phyloP scores from a whole-genome alignment of 441 rosid species.

The Cnidoscolus chayamansa region DNA sequence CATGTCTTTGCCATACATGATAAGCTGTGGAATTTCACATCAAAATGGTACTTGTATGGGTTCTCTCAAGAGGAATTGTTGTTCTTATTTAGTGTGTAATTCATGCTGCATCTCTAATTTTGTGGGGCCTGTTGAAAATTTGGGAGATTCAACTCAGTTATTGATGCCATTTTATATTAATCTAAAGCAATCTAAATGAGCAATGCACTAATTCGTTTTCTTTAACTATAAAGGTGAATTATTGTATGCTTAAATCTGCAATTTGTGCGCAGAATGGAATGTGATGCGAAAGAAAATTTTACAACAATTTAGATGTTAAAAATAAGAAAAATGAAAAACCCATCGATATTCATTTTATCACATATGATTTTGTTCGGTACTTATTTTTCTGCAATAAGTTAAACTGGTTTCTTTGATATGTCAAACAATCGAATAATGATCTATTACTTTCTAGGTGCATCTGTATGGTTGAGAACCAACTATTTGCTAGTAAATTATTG shows the following conservation, averaged over 20 bases:
- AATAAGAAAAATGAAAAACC: neutral
- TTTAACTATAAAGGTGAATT: neutral
- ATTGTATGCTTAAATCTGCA: neutral
- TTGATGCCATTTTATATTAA: neutral
- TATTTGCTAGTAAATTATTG: conserved; percentile 1
- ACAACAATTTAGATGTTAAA: neutral
- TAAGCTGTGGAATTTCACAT: neutral
- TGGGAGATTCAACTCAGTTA: neutral
- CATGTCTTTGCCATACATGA: neutral
- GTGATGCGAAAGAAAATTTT: neutral
- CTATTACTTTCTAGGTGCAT: neutral
- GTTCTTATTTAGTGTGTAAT: neutral
- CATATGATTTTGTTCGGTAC: neutral
- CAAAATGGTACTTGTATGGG: neutral
- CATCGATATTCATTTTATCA: neutral
- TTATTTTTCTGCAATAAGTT: conserved; percentile 7
- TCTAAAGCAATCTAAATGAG: neutral
- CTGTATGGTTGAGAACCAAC: neutral
- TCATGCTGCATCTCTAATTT: neutral
- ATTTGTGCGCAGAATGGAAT: neutral
- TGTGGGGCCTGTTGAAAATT: neutral
- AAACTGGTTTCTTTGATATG: conserved; percentile 8
- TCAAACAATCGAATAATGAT: neutral
- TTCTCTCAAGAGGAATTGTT: neutral
- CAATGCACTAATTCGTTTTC: neutral